phyloP scores from a whole-genome alignment of 1,139 yeast species.

The Debaryomycetaceae sp. region DNA sequence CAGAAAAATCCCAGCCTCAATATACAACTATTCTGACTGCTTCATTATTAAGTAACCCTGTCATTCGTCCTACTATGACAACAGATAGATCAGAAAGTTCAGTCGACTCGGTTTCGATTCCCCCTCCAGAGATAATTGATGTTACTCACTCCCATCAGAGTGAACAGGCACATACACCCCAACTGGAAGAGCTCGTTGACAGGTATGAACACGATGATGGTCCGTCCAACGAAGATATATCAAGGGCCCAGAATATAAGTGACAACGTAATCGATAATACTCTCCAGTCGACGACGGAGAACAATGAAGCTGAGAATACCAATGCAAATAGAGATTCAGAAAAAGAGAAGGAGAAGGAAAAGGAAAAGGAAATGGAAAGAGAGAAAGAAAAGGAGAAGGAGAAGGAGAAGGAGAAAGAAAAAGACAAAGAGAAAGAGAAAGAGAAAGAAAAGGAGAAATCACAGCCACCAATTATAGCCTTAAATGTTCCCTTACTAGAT shows the following conservation, averaged over 20 bases:
- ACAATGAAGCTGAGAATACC: background rate
- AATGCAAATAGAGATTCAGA: background rate
- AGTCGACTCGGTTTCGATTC: background rate
- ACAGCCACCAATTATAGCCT: conserved; percentile 48
- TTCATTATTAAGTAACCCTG: background rate
- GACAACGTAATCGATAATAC: background rate
- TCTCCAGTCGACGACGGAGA: background rate
- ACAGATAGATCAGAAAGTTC: conserved; percentile 12
- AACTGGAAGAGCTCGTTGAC: no score
- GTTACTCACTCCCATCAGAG: background rate
- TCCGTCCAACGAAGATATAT: no score
- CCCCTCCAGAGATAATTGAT: background rate
- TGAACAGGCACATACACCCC: background rate
- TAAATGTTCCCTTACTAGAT: conserved; percentile 57
- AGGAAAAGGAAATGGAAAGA: conserved; percentile 7
- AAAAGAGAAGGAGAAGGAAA: conserved; percentile 5
- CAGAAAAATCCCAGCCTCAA: background rate
- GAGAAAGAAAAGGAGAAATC: conserved; percentile 24
- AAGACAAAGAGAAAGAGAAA: conserved; percentile 21
- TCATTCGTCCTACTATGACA: conserved; percentile 16
- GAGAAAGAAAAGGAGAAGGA: conserved; percentile 13
- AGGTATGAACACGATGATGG: no score
- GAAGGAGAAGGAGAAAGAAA: conserved; percentile 19
- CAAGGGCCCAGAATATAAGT: no score
- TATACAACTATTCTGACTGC: background rate